These are phyloP conservation scores for Phytophthora constricta DNA, from an alignment of 352 stramenopile species.

Conservation along the genomic window DNA sequence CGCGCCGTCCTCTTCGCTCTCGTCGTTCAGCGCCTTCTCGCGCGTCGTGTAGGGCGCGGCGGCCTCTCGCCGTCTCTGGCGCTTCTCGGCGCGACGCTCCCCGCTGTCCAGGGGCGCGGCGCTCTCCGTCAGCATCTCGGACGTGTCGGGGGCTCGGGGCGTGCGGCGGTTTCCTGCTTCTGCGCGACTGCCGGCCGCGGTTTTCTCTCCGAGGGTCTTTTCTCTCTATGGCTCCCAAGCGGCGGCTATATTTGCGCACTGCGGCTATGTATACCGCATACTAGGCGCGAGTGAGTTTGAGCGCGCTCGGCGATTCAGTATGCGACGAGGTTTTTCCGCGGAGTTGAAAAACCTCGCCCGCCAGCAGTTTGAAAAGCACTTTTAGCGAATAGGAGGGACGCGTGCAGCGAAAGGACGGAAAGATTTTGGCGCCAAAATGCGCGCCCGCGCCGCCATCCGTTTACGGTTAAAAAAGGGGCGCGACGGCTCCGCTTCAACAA, in stretches of 20 bases:
- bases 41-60: slow-evolving; percentile 46
- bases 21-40: slow-evolving; percentile 5
- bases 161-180: background rate
- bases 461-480: background rate
- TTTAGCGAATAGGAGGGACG: background rate
- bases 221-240: background rate
- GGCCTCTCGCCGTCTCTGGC: slow-evolving; percentile 46
- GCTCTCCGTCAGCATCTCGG: slow-evolving; percentile 42
- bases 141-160: background rate
- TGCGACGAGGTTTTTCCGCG: too few species aligned
- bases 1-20: slow-evolving; percentile 25
- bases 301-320: background rate
- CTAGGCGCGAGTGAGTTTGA: background rate
- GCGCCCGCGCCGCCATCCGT: background rate
- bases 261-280: background rate
- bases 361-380: background rate
- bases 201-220: background rate
- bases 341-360: slow-evolving; percentile 1
- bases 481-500: background rate
- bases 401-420: background rate
- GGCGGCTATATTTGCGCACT: background rate
- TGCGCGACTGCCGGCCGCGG: background rate
- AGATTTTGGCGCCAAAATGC: background rate
- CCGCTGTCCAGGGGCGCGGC: slow-evolving; percentile 32
- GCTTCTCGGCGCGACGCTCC: slow-evolving; percentile 26